phyloP scores from a whole-genome alignment of 2,329 filamentous ascomycete species.

The Stagonosporopsis cucurbitacearum region DNA sequence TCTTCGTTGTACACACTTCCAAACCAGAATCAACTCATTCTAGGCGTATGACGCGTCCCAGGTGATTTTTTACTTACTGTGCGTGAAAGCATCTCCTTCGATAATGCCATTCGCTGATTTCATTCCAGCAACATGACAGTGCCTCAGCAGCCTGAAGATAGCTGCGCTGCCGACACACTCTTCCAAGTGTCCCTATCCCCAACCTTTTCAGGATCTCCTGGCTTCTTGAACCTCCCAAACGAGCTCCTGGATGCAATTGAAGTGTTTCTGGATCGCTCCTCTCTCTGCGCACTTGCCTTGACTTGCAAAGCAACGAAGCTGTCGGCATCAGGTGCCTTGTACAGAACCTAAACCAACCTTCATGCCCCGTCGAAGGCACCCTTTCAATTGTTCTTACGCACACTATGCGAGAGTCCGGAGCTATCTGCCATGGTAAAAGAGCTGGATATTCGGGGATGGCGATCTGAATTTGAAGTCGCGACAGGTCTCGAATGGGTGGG shows the following conservation, averaged over 20 bases:
- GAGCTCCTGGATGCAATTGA: conserved; percentile 1
- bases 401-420: background rate
- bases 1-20: background rate
- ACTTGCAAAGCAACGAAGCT: background rate
- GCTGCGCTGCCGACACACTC: background rate
- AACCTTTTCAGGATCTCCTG: background rate
- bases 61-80: too few species aligned
- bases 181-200: background rate
- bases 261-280: background rate
- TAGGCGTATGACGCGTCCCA: too few species aligned
- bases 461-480: conserved; percentile 14
- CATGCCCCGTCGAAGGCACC: background rate
- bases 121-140: background rate
- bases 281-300: background rate
- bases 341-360: background rate
- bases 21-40: too few species aligned
- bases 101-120: background rate
- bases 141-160: background rate
- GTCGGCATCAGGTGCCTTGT: background rate
- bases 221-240: background rate
- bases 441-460: conserved; percentile 18
- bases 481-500: conserved; percentile 3
- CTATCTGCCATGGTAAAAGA: conserved; percentile 6
- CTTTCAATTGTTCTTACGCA: background rate
- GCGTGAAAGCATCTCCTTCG: background rate